Base-by-base conservation (phyloP, 768 basidiomycete species). In the Paxillus involutus region DNA sequence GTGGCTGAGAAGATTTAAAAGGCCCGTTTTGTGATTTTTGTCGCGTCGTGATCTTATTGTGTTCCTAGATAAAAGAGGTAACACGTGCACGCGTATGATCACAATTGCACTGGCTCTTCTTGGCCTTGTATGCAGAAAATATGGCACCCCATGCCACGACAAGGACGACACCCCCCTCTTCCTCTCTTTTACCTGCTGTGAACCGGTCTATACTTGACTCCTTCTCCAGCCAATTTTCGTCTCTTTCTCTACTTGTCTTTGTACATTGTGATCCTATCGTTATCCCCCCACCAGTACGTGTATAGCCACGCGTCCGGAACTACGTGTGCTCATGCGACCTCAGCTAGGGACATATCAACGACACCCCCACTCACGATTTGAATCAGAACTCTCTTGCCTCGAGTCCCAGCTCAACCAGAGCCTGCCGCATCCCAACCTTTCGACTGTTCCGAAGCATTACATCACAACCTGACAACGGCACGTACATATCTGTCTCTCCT, bases 41-140 rank as follows among this genome's bases (percentile, higher is more conserved):
- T 13, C 41, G 30, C 35, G 44, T 44, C 39, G 3, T 12, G 26
- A 26, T 52, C 56, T 62, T 70, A 70, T 68, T 68, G 67, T 70
- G 55, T 47, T 33, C 13, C 43, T 52, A 40, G 58, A 62, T 48
- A 63, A 66, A 71, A 55, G 44, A 35, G 57, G 52, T n/a, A 59
- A 51, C 56, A 54, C 47, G 45, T 57, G 57, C 3, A 44, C 44
- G 40, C 37, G 37, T 21, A 33, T 46, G 48, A 54, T 59, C 55
- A 70, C 68, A 65, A 68, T 70, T 65, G 40, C 46, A 49, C 3
- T 21, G 21, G 30, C 46, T 47, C 49, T 49, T 13, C 21, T 21
- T 21, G 7, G 37, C 37, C 17, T 3, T 16, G 13, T 41, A 45
- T 12, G 30, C 55, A 59, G 44, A 59, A 62, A 56, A 58, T 11